Evolutionary conservation across 345 rosid genomes (phyloP).

Genomic region (Populus pruinosa): DNA sequence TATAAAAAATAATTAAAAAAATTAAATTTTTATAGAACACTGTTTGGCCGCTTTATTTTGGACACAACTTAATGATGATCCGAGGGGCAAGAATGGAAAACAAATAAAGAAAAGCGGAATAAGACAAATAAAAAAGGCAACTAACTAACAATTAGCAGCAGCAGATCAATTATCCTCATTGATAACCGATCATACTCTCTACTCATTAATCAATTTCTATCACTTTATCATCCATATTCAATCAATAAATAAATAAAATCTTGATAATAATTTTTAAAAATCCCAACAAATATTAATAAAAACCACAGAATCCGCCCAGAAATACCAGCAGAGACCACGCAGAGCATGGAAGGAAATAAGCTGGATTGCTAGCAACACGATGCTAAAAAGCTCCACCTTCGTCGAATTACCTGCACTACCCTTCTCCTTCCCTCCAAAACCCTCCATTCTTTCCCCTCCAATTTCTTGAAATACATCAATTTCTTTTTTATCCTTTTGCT

Average conservation of each 20-base stretch:
- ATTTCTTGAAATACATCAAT: not conserved
- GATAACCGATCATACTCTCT: no score
- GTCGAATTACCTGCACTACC: not conserved
- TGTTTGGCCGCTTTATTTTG: no score
- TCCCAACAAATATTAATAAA: not conserved
- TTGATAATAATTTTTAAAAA: not conserved
- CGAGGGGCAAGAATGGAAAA: no score
- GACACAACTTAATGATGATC: no score
- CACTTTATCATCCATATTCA: not conserved
- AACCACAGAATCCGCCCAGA: constrained; percentile 17
- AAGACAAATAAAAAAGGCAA: no score
- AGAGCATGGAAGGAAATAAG: constrained; percentile 25
- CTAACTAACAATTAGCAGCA: not conserved
- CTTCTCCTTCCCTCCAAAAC: not conserved
- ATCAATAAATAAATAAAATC: not conserved
- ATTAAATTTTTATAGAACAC: no score
- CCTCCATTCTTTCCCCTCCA: not conserved
- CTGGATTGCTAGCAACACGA: constrained; percentile 20
- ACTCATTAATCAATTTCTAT: not conserved
- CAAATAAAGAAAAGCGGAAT: no score
- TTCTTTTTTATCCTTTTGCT: no score
- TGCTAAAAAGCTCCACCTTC: not conserved
- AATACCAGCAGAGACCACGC: not conserved
- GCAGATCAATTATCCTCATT: not conserved
- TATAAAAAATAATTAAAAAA: no score